A percentile compares a stretch with the other conserved stretches of the same genome.
Conservation (phyloP, 441 rosid genomes). For the Hura crepitans region DNA sequence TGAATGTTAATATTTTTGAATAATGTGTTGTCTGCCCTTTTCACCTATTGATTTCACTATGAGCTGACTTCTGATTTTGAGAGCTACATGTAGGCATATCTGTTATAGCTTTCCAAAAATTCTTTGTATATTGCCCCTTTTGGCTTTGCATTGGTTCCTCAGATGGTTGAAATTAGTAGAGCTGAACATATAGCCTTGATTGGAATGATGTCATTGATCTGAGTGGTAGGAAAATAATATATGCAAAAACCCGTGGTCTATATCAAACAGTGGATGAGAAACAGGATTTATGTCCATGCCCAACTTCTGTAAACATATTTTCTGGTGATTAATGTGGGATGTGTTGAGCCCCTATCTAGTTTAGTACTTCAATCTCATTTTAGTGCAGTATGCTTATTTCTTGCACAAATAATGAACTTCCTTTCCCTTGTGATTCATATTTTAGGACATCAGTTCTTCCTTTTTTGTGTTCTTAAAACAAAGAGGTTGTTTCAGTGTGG, state of each 20-base stretch:
- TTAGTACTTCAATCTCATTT: not conserved
- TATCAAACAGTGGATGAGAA: not conserved
- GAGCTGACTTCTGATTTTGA: not conserved
- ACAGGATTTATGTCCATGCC: not conserved
- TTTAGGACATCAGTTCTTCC: not conserved
- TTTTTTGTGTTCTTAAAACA: slow-evolving; percentile 5
- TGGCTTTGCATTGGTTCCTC: not conserved
- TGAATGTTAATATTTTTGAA: not conserved
- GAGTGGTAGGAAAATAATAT: not conserved
- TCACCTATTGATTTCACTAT: not conserved
- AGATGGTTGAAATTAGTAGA: not conserved
- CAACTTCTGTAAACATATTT: not conserved
- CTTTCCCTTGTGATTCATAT: not conserved
- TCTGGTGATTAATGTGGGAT: not conserved
- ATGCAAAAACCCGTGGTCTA: not conserved
- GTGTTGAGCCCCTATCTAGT: not conserved
- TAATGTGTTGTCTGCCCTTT: not conserved
- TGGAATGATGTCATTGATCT: not conserved
- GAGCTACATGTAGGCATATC: not conserved
- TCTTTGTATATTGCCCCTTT: not conserved
- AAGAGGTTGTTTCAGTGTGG: not conserved
- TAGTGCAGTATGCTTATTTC: not conserved
- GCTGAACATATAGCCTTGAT: not conserved
- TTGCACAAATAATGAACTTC: not conserved
- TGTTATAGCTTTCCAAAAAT: not conserved